Conservation (phyloP, 1,139 yeast species). For the Tardiomyces depauwii region DNA sequence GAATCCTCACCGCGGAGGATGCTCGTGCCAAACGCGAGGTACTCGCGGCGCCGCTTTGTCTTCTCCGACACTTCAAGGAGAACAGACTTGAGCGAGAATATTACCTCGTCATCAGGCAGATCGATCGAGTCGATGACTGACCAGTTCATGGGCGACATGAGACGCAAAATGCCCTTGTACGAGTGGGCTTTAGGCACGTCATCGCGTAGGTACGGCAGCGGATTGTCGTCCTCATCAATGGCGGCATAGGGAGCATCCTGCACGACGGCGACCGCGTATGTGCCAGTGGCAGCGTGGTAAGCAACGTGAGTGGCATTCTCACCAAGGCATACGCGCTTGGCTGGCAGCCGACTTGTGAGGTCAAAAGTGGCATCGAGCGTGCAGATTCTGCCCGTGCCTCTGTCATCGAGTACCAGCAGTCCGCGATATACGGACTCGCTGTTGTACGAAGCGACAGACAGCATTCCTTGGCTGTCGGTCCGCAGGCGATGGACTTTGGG, state of each 20-base stretch:
- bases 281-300: constrained; percentile 59
- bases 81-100: constrained; percentile 47
- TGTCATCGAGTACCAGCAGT: constrained; percentile 4
- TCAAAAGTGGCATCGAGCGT: constrained; percentile 14
- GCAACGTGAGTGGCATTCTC: constrained; percentile 60
- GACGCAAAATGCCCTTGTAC: constrained; percentile 48
- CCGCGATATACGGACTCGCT: constrained; percentile 1
- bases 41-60: constrained; percentile 52
- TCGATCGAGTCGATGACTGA: constrained; percentile 59
- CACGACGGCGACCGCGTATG: constrained; percentile 56
- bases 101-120: constrained; percentile 57
- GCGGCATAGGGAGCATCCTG: constrained; percentile 52
- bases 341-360: constrained; percentile 3
- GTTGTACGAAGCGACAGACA: constrained; percentile 13
- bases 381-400: constrained; percentile 19
- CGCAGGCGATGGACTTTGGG: background rate
- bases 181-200: constrained; percentile 40
- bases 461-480: constrained; percentile 10
- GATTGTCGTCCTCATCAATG: constrained; percentile 64
- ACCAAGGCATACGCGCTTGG: constrained; percentile 23
- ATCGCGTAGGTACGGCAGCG: constrained; percentile 48
- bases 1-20: constrained; percentile 72
- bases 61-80: constrained; percentile 41
- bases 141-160: constrained; percentile 72
- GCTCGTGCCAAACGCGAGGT: constrained; percentile 71